Base-by-base conservation (phyloP, 208 protist species). In the Wallacemonas sp. region DNA sequence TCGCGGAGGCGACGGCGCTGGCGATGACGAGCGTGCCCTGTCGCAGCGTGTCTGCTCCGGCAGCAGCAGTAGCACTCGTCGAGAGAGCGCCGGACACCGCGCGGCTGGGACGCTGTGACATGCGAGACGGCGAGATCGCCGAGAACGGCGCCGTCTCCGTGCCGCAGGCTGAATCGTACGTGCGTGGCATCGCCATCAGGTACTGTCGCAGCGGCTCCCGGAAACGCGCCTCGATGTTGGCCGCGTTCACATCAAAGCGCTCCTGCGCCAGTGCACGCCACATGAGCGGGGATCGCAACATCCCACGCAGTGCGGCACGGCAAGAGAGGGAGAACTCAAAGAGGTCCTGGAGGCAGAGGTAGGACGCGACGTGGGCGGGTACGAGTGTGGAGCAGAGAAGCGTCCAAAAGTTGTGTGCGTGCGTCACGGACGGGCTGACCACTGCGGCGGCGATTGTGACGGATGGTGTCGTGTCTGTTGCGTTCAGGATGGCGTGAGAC, bases 121-220 rank as follows among this genome's bases (percentile, higher is more conserved):
- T n/a, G n/a, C n/a, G n/a, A n/a, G n/a, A n/a, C n/a, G n/a, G n/a
- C n/a, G n/a, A n/a, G n/a, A n/a, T n/a, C n/a, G n/a, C n/a, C n/a
- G n/a, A n/a, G n/a, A n/a, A n/a, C n/a, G n/a, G n/a, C n/a, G n/a
- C n/a, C n/a, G n/a, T n/a, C n/a, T n/a, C n/a, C n/a, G n/a, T n/a
- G n/a, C n/a, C n/a, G n/a, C n/a, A n/a, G n/a, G n/a, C n/a, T n/a
- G 52, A 58, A 17, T 58, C 52, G 32, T 58, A 58, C 32, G 52
- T 58, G 29, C 30, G 30, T 12, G 52, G 52, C 29, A 30, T 9
- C 0, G 24, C 9, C 11, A 21, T 5, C 26, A 0, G 2, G 52
- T 21, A 16, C 17, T 24, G 30, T 3, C 32, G 9, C 30, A 58
- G 52, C 30, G n/a, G 11, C 14, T 16, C n/a, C 16, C 32, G 8